These are phyloP conservation scores for Nemania abortiva DNA, from an alignment of 2,329 filamentous ascomycete genomes.

Conservation along the genomic window DNA sequence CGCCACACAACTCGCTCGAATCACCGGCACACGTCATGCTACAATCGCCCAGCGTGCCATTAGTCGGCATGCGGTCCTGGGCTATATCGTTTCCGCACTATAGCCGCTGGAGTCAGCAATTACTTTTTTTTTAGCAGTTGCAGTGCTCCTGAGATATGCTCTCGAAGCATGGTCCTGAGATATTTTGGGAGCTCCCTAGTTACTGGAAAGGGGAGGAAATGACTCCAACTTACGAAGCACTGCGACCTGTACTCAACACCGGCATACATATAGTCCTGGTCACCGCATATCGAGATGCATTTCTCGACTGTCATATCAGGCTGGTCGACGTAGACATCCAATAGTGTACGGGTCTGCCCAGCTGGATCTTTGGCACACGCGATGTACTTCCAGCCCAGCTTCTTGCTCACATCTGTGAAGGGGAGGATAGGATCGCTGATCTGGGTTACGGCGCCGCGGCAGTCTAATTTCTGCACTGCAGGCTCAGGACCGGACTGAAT, in stretches of 20 bases:
- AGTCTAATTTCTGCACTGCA: conserved; percentile 41
- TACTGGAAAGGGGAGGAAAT: no score
- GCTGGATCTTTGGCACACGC: conserved; percentile 60
- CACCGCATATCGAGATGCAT: conserved; percentile 42
- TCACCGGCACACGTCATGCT: conserved; percentile 56
- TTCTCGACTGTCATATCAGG: conserved; percentile 47
- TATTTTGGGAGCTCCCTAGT: no score
- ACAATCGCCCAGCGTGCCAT: conserved; percentile 59
- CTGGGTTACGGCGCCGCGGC: conserved; percentile 52
- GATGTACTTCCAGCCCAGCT: conserved; percentile 62
- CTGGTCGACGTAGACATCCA: conserved; percentile 36
- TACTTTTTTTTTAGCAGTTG: no score
- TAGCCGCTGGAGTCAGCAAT: no score
- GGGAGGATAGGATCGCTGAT: conserved; percentile 56
- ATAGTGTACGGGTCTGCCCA: conserved; percentile 48
- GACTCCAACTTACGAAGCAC: conserved; percentile 38
- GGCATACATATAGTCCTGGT: conserved; percentile 40
- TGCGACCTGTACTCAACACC: conserved; percentile 46
- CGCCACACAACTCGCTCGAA: conserved; percentile 53
- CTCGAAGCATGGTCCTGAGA: no score
- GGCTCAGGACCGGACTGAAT: conserved; percentile 52
- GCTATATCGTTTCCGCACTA: conserved; percentile 47
- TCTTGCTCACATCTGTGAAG: conserved; percentile 59
- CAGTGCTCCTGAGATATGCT: no score
- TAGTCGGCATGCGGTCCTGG: conserved; percentile 52